phyloP scores from a whole-genome alignment of 192 early-diverging fungal species.

The Diversispora epigaea region DNA sequence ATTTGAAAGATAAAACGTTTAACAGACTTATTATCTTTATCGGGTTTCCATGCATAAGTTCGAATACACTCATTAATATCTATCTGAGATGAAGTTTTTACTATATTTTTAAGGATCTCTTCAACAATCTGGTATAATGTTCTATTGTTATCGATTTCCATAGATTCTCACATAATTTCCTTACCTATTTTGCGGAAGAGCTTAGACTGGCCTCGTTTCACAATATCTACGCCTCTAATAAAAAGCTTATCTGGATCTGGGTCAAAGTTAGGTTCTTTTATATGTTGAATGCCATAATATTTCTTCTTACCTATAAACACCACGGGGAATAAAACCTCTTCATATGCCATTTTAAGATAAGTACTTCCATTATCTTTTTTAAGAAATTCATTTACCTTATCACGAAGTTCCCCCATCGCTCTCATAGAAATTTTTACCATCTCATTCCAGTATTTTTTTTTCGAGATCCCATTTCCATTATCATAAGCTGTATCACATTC shows the following conservation, averaged over 20 bases:
- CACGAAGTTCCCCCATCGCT: neutral
- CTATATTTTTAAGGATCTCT: neutral
- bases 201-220: conserved; percentile 13
- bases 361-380: conserved; percentile 3
- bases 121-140: neutral
- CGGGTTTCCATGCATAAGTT: too few species aligned
- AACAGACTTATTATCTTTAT: too few species aligned
- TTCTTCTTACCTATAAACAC: conserved; percentile 21
- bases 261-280: neutral
- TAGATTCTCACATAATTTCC: neutral
- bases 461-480: neutral
- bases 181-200: neutral
- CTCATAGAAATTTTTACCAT: conserved; percentile 25
- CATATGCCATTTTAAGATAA: conserved; percentile 22
- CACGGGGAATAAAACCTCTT: conserved; percentile 16
- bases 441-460: conserved; percentile 8
- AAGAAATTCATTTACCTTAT: conserved; percentile 5
- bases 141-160: neutral
- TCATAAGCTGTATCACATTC: conserved; percentile 3
- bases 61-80: neutral
- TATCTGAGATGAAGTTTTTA: neutral
- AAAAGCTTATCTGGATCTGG: conserved; percentile 13
- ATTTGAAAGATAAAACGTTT: neutral
- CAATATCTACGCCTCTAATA: conserved; percentile 9
- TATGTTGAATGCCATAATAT: conserved; percentile 1